Evolutionary conservation across 768 basidiomycete genomes (phyloP).

Genomic region (Coprinopsis sp.): DNA sequence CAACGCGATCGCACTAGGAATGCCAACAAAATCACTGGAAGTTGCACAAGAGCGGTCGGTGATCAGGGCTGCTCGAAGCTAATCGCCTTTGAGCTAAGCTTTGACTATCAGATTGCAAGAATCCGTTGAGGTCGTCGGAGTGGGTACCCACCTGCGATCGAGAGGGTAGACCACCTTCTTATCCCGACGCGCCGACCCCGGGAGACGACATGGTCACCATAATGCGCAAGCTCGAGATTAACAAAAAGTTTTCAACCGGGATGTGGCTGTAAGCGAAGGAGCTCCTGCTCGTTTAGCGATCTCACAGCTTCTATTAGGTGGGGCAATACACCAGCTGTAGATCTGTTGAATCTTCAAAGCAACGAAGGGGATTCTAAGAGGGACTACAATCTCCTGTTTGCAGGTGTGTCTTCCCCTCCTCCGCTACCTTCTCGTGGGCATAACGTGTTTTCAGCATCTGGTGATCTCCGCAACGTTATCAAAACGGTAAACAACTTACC

Average conservation of each 20-base stretch:
- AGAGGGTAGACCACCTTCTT: background rate
- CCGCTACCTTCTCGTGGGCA: background rate
- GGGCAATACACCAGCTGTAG: background rate
- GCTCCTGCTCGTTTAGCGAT: background rate
- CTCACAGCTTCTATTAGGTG: background rate
- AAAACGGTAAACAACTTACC: constrained; percentile 3
- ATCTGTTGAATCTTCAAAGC: constrained; percentile 1
- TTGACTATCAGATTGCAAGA: constrained; percentile 1
- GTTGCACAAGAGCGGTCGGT: background rate
- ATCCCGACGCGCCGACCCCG: too few species aligned
- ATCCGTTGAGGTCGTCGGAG: background rate
- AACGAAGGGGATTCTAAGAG: constrained; percentile 1
- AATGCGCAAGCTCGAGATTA: too few species aligned
- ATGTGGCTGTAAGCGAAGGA: background rate
- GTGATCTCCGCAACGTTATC: constrained; percentile 2
- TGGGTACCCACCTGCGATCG: background rate
- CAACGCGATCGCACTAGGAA: background rate
- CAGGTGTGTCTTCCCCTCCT: background rate
- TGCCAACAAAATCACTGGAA: constrained; percentile 1
- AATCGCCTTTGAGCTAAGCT: too few species aligned
- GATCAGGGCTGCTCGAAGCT: background rate
- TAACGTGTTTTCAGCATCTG: background rate
- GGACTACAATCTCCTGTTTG: background rate
- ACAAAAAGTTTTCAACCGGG: too few species aligned
- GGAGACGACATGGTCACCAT: too few species aligned